These are phyloP conservation scores for Nepenthes mirabilis DNA, from an alignment of 148 eudicot species.

Conservation along the genomic window DNA sequence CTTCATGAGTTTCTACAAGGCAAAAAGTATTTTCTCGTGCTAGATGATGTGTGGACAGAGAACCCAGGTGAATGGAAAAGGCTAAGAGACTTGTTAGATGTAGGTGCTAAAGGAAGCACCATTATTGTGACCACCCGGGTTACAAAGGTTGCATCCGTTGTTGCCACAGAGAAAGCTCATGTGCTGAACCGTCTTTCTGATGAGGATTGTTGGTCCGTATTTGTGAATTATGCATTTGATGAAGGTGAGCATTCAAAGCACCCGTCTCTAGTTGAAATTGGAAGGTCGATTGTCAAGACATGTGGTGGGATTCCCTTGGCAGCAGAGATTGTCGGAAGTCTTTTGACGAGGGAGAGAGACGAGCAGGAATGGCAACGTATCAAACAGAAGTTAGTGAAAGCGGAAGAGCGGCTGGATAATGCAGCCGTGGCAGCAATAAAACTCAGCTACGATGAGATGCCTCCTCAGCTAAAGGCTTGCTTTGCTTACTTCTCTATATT, in stretches of 20 bases:
- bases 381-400: slow-evolving; percentile 5
- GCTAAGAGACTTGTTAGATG: slow-evolving; percentile 4
- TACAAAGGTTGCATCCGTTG: slow-evolving; percentile 8
- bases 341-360: slow-evolving; percentile 7
- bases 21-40: slow-evolving; percentile 11
- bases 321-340: slow-evolving; percentile 17
- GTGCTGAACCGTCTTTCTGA: slow-evolving; percentile 3
- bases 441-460: slow-evolving; percentile 14
- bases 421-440: slow-evolving; percentile 5
- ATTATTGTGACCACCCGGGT: slow-evolving; percentile 20
- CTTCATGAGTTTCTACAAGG: neutral
- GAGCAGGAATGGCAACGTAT: slow-evolving; percentile 16
- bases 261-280: slow-evolving; percentile 6
- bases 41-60: slow-evolving; percentile 24
- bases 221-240: slow-evolving; percentile 13
- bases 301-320: slow-evolving; percentile 34
- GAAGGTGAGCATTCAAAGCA: slow-evolving; percentile 6
- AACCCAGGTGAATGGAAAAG: slow-evolving; percentile 6
- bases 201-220: slow-evolving; percentile 12
- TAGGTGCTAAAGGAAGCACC: slow-evolving; percentile 6
- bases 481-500: slow-evolving; percentile 9
- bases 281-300: slow-evolving; percentile 12
- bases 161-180: neutral
- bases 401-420: neutral
- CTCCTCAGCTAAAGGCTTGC: slow-evolving; percentile 13